Conservation (phyloP, 495 filamentous ascomycete genomes). For the Penicillium manginii region DNA sequence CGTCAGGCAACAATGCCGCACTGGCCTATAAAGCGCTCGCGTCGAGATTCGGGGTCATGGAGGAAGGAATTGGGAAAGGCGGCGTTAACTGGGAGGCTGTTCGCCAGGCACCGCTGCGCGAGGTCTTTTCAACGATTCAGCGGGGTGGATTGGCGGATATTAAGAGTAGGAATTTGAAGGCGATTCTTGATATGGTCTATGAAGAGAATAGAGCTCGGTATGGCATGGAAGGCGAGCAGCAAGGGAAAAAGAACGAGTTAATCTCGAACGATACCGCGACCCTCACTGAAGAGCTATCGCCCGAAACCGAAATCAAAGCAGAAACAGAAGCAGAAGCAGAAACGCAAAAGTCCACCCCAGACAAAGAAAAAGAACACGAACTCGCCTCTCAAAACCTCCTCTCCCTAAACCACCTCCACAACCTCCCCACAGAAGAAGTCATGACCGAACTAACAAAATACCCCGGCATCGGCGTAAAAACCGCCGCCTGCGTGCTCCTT, state of each 20-base stretch:
- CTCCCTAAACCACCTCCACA: constrained; percentile 78
- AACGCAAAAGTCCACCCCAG: constrained; percentile 14
- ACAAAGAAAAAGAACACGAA: constrained; percentile 52
- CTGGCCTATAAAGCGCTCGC: constrained; percentile 73
- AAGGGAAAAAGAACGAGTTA: neutral
- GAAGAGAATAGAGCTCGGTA: constrained; percentile 55
- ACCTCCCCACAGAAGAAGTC: constrained; percentile 65
- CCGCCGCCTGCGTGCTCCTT: constrained; percentile 80
- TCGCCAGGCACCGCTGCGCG: constrained; percentile 60
- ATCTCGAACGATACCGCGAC: constrained; percentile 42
- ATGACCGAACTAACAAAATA: constrained; percentile 75
- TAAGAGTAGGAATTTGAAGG: constrained; percentile 80
- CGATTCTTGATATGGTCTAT: constrained; percentile 78
- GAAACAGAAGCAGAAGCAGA: no score
- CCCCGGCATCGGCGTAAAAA: constrained; percentile 90
- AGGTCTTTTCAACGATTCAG: constrained; percentile 74
- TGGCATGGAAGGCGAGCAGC: neutral
- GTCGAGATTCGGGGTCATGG: constrained; percentile 65
- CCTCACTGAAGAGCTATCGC: constrained; percentile 23
- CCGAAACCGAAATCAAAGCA: no score
- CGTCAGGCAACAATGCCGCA: constrained; percentile 66
- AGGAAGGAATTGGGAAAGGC: constrained; percentile 67
- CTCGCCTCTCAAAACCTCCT: constrained; percentile 59
- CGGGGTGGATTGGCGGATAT: constrained; percentile 66
- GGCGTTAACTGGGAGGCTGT: constrained; percentile 90